Conservation (phyloP, 257 asterid species). For the Nicotiana otophora region DNA sequence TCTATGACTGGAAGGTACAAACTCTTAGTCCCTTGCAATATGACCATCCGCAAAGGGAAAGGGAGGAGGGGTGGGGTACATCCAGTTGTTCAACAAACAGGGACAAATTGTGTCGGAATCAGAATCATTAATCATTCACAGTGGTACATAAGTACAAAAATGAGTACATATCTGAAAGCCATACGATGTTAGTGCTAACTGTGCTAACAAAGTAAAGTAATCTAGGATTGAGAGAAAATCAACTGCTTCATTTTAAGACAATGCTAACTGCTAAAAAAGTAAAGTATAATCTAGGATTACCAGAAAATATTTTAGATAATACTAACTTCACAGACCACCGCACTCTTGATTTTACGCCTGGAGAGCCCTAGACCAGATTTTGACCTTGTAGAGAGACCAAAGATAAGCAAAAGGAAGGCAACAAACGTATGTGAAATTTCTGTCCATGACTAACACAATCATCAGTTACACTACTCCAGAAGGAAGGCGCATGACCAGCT, state of each 20-base stretch:
- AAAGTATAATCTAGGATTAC: not conserved
- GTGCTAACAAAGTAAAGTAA: not conserved
- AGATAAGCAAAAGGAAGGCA: not conserved
- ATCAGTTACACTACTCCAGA: constrained; percentile 37
- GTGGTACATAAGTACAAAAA: constrained; percentile 3
- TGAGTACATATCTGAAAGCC: not conserved
- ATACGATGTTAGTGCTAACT: constrained; percentile 3
- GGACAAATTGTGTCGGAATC: not conserved
- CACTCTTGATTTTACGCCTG: not conserved
- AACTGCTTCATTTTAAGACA: not conserved
- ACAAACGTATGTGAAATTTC: constrained; percentile 5
- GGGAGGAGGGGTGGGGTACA: not conserved
- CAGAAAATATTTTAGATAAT: not conserved
- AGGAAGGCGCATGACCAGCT: constrained; percentile 46
- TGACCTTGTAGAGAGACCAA: not conserved
- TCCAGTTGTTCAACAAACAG: not conserved
- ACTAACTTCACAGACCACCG: not conserved
- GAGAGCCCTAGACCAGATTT: not conserved
- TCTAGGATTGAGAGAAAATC: not conserved
- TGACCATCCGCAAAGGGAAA: not conserved
- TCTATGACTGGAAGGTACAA: not conserved
- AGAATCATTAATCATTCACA: constrained; percentile 1
- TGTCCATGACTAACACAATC: constrained; percentile 4
- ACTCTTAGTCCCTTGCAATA: not conserved
- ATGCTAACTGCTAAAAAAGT: not conserved